Conservation (phyloP, 306 rosid species). For the Vigna radiata region DNA sequence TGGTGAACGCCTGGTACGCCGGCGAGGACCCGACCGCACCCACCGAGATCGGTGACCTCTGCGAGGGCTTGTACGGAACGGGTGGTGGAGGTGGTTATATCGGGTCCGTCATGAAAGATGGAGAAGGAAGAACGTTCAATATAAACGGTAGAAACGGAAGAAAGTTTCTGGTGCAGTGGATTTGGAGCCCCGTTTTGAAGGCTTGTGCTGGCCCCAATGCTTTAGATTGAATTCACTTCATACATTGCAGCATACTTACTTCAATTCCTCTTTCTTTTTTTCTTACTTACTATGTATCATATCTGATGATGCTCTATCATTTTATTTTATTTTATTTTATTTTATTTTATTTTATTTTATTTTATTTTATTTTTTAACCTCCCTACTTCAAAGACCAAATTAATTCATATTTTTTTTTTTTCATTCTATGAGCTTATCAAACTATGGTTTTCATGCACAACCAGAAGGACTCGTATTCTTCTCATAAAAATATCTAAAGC, state of each 20-base stretch:
- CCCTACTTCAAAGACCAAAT: background rate
- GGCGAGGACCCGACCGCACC: conserved; percentile 98
- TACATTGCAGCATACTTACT: background rate
- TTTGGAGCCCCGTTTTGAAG: conserved; percentile 85
- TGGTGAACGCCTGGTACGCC: conserved; percentile 92
- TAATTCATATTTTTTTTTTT: background rate
- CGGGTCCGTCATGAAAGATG: conserved; percentile 78
- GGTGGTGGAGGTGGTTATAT: conserved; percentile 97
- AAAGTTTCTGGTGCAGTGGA: conserved; percentile 84
- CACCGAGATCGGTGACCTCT: conserved; percentile 87
- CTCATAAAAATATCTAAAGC: background rate
- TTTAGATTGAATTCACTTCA: conserved; percentile 41
- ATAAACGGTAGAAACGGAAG: conserved; percentile 72
- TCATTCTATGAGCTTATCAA: background rate
- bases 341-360: background rate
- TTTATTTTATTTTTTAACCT: background rate
- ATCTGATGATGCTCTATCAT: background rate
- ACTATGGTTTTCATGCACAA: too few relatives aligned
- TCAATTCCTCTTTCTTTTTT: background rate
- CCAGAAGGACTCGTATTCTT: too few relatives aligned
- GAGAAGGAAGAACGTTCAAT: conserved; percentile 67
- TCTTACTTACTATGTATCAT: background rate
- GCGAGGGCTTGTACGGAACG: conserved; percentile 87
- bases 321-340: background rate
- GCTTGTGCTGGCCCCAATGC: conserved; percentile 97